Evolutionary conservation across 2,329 filamentous ascomycete genomes (phyloP), one percentile per base, ranked within the genome.

Genomic region (Arachnopeziza araneosa): DNA sequence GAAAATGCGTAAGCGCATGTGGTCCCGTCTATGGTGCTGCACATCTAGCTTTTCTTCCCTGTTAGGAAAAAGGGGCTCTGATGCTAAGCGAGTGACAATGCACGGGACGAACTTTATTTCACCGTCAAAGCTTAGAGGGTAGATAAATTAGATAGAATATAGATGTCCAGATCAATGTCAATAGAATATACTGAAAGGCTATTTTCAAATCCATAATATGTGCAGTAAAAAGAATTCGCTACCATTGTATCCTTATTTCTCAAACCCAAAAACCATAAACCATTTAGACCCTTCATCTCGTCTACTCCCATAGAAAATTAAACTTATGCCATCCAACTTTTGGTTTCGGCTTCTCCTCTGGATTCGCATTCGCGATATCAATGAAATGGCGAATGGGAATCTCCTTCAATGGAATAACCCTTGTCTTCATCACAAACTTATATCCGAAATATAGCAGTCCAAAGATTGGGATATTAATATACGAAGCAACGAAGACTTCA

Each of bases 381-480:
- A 78, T 64, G 24, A 75, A 76, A 60, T 75, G 72, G 14, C 64
- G 66, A 17, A 77, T 66, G 0, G 75, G 75, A 1, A 78, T 70
- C 21, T 74, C 69, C 14, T 68, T 61, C 2, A 77, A 64, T 5
- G 73, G 66, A 24, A 77, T 66, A 32, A 76, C 71, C 21, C 76
- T 77, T 0, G 80, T 80, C 30, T 77, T 73, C 71, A 80, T 82
- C 65, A 79, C 73, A 19, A 83, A 62, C 70, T 85, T 84, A 77
- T 80, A 84, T 58, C 79, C 76, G 14, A 75, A 66, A 66, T 79
- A 84, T 22, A 69, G 74, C 2, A 76, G 59, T 6, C 82, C 64
- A 67, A 88, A 87, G 26, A 86, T 80, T 0, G 84, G 83, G 55
- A 89, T 82, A 19, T 85, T 85, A 22, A 88, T 79, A 65, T 89